These are phyloP conservation scores for Capsella rubella DNA, from an alignment of 441 rosid genomes.

Conservation along the genomic window DNA sequence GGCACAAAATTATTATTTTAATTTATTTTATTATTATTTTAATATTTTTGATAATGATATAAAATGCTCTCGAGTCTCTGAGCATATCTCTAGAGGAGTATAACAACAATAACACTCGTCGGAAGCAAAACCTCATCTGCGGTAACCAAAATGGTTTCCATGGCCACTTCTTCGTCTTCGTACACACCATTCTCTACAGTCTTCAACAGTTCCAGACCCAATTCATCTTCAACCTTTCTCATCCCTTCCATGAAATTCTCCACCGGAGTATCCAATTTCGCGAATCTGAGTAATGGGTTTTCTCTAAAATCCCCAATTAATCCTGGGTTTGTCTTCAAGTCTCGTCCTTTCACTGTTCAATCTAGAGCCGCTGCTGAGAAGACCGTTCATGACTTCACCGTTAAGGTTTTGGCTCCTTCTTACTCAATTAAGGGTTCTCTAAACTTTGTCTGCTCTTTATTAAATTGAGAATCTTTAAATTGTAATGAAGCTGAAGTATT, in stretches of 20 bases:
- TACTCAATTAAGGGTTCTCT: constrained; percentile 5
- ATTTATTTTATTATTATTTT: too few relatives aligned
- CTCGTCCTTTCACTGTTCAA: constrained; percentile 52
- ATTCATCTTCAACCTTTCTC: constrained; percentile 41
- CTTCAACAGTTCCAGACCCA: constrained; percentile 42
- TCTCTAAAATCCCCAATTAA: constrained; percentile 45
- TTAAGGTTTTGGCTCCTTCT: constrained; percentile 61
- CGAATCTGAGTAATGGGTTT: constrained; percentile 59
- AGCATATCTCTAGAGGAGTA: too few relatives aligned
- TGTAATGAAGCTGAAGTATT: neutral
- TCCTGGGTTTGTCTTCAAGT: constrained; percentile 52
- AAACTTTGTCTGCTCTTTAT: neutral
- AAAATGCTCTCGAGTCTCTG: too few relatives aligned
- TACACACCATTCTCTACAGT: constrained; percentile 49
- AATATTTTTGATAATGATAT: too few relatives aligned
- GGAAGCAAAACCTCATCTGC: neutral
- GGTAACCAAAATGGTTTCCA: constrained; percentile 48
- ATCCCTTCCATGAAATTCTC: constrained; percentile 54
- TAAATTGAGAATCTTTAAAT: neutral
- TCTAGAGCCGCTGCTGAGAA: constrained; percentile 89
- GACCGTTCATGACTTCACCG: constrained; percentile 74
- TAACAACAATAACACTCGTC: neutral
- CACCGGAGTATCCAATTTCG: constrained; percentile 57
- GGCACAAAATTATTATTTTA: too few relatives aligned
- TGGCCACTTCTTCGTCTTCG: constrained; percentile 49